Conservation (phyloP, 2,329 filamentous ascomycete genomes). For the Clonostachys byssicola region DNA sequence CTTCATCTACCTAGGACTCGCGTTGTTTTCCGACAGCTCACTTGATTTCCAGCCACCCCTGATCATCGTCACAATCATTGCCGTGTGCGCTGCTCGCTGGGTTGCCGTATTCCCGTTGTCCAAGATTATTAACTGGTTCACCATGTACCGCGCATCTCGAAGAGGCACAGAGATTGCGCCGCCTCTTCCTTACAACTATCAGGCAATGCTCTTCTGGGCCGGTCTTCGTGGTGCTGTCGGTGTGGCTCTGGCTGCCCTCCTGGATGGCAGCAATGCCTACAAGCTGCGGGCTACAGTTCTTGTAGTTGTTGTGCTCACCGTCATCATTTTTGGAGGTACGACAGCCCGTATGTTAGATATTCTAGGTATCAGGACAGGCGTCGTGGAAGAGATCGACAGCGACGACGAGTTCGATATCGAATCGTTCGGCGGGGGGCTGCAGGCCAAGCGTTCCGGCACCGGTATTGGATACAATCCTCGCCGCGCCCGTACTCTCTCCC, state of each 20-base stretch:
- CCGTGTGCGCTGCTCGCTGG: constrained; percentile 90
- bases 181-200: constrained; percentile 90
- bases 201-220: constrained; percentile 99
- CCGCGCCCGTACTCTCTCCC: constrained; percentile 55
- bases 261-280: constrained; percentile 76
- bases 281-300: constrained; percentile 92
- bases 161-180: constrained; percentile 72
- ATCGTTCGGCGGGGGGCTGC: constrained; percentile 64
- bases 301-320: constrained; percentile 93
- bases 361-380: constrained; percentile 89
- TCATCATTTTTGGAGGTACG: constrained; percentile 98
- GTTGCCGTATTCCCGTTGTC: constrained; percentile 93
- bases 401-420: constrained; percentile 99
- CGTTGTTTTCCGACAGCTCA: constrained; percentile 86
- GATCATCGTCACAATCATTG: constrained; percentile 86
- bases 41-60: constrained; percentile 91
- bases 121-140: constrained; percentile 85
- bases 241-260: constrained; percentile 85
- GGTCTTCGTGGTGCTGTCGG: constrained; percentile 93
- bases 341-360: constrained; percentile 98
- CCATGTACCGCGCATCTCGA: constrained; percentile 77
- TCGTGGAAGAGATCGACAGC: constrained; percentile 94
- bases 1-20: constrained; percentile 96
- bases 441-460: constrained; percentile 74
- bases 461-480: constrained; percentile 76